phyloP scores from a whole-genome alignment of 1,139 yeast species.

The Taphrina communis region DNA sequence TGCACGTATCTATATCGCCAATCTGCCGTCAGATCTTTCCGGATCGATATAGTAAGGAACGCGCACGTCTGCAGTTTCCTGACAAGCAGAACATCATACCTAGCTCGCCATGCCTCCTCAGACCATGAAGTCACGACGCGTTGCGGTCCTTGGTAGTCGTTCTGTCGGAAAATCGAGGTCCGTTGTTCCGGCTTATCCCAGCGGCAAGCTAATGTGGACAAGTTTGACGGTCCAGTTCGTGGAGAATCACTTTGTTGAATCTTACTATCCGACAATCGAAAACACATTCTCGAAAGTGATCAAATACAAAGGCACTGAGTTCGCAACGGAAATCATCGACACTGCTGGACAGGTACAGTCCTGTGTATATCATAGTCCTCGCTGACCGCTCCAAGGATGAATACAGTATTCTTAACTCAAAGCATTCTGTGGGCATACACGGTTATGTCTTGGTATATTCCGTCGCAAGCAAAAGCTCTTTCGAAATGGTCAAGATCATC shows the following conservation, averaged over 20 bases:
- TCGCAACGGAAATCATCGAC: slow-evolving; percentile 83
- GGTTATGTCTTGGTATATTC: slow-evolving; percentile 85
- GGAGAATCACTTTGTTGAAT: slow-evolving; percentile 79
- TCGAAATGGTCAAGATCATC: slow-evolving; percentile 76
- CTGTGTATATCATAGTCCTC: neutral
- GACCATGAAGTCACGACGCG: slow-evolving; percentile 64
- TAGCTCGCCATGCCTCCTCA: slow-evolving; percentile 40
- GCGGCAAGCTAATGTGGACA: slow-evolving; percentile 47
- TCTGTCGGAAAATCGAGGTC: slow-evolving; percentile 67
- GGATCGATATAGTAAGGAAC: too few relatives aligned
- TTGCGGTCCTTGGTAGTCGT: slow-evolving; percentile 87
- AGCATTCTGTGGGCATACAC: slow-evolving; percentile 80
- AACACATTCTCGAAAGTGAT: slow-evolving; percentile 81
- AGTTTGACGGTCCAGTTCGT: slow-evolving; percentile 83
- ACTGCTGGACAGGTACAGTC: slow-evolving; percentile 72
- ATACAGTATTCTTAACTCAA: slow-evolving; percentile 80
- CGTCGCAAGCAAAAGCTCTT: slow-evolving; percentile 77
- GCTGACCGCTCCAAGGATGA: slow-evolving; percentile 60
- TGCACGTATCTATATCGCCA: too few relatives aligned
- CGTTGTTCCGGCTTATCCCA: slow-evolving; percentile 50
- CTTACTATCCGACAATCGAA: slow-evolving; percentile 91
- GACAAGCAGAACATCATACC: neutral
- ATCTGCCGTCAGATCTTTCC: too few relatives aligned
- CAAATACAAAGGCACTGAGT: slow-evolving; percentile 73
- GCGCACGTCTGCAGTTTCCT: neutral